A percentile compares a stretch with the other conserved stretches of the same genome.
Conservation (phyloP, 2,329 filamentous ascomycete genomes). For the Trichoderma asperellum region DNA sequence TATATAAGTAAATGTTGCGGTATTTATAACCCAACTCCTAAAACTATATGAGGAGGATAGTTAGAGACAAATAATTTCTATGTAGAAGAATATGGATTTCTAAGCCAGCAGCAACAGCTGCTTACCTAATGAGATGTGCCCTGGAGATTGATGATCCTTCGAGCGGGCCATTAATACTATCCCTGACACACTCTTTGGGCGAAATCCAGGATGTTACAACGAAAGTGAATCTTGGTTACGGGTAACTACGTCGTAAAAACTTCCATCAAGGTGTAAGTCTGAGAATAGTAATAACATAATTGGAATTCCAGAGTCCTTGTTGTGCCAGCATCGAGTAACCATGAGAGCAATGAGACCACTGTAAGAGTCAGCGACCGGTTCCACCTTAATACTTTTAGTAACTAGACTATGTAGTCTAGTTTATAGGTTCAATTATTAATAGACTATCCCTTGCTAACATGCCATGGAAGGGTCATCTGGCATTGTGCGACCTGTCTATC, state of each 20-base stretch:
- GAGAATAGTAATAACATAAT: background rate
- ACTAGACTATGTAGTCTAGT: background rate
- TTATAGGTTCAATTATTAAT: background rate
- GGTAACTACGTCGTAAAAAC: background rate
- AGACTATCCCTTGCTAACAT: background rate
- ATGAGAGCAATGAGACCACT: background rate
- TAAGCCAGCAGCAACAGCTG: background rate
- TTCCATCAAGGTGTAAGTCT: background rate
- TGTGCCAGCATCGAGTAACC: background rate
- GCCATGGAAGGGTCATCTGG: background rate
- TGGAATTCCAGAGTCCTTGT: background rate
- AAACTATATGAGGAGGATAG: background rate
- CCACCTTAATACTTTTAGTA: background rate
- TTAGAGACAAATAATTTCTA: background rate
- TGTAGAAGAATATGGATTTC: background rate
- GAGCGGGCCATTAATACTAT: too few relatives aligned
- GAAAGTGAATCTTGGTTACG: background rate
- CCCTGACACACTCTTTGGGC: too few relatives aligned
- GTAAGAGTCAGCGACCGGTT: background rate
- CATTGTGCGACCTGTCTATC: background rate
- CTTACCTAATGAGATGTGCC: background rate
- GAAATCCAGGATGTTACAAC: background rate
- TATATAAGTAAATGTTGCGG: background rate
- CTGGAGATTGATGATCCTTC: background rate
- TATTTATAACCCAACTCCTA: background rate